phyloP scores from a whole-genome alignment of 2,329 filamentous ascomycete genomes.

The Fusarium sp. region DNA sequence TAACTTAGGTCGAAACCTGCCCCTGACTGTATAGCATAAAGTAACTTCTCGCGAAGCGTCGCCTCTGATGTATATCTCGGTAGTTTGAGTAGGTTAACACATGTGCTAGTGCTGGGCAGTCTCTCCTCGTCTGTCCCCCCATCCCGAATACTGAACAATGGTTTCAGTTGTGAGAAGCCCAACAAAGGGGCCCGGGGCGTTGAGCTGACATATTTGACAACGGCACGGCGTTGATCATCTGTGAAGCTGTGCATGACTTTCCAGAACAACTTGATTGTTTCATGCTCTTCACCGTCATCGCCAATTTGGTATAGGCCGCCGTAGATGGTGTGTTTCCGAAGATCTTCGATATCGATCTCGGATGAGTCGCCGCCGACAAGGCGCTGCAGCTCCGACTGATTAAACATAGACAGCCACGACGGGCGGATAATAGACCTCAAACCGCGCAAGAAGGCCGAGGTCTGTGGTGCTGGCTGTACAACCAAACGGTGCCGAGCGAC shows the following conservation, averaged over 20 bases:
- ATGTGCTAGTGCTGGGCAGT: conserved; percentile 93
- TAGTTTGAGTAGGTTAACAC: conserved; percentile 92
- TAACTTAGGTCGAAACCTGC: conserved; percentile 89
- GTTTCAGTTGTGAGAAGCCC: conserved; percentile 86
- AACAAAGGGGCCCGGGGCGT: conserved; percentile 90
- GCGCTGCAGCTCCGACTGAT: conserved; percentile 92
- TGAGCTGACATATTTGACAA: conserved; percentile 95
- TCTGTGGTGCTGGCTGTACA: conserved; percentile 81
- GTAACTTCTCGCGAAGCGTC: conserved; percentile 78
- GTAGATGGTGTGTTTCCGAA: conserved; percentile 85
- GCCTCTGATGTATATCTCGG: conserved; percentile 78
- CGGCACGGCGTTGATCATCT: conserved; percentile 81
- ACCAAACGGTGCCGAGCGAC: conserved; percentile 88
- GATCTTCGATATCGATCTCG: conserved; percentile 86
- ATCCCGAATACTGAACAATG: conserved; percentile 90
- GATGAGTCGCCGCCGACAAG: conserved; percentile 88
- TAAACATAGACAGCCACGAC: conserved; percentile 97
- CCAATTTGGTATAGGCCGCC: conserved; percentile 89
- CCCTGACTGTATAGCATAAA: conserved; percentile 89
- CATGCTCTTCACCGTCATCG: conserved; percentile 87
- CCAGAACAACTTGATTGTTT: conserved; percentile 90
- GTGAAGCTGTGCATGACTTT: conserved; percentile 80
- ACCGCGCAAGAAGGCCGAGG: conserved; percentile 85
- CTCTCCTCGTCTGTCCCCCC: conserved; percentile 69
- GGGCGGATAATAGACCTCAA: conserved; percentile 89